These are phyloP conservation scores for Xylariaceae sp. DNA, from an alignment of 2,329 filamentous ascomycete genomes.

Conservation along the genomic window DNA sequence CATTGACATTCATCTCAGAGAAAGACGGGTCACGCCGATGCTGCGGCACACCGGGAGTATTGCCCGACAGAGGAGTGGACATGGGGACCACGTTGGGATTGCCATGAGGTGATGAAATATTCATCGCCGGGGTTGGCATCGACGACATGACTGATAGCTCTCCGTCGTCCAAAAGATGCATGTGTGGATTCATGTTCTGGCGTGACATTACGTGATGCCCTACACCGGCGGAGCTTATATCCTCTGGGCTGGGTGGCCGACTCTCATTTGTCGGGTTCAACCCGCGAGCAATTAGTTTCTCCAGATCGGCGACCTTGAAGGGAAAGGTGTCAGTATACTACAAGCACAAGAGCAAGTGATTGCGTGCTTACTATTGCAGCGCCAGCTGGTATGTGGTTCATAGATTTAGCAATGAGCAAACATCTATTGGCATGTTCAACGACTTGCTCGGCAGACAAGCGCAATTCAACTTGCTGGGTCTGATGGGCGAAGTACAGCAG, in stretches of 20 bases:
- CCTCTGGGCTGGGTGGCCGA: constrained; percentile 31
- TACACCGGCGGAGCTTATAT: constrained; percentile 14
- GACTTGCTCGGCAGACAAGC: constrained; percentile 45
- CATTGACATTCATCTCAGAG: constrained; percentile 24
- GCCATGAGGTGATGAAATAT: constrained; percentile 26
- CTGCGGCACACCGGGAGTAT: constrained; percentile 18
- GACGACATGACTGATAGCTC: constrained; percentile 27
- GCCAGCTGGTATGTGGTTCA: constrained; percentile 50
- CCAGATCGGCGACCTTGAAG: constrained; percentile 42
- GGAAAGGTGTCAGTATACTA: constrained; percentile 21
- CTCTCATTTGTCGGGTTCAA: constrained; percentile 33
- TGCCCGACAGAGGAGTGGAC: constrained; percentile 23
- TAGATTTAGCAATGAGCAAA: constrained; percentile 48
- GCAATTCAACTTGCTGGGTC: constrained; percentile 41
- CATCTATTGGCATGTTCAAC: constrained; percentile 51
- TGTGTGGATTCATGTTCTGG: constrained; percentile 29
- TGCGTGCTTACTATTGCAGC: constrained; percentile 42
- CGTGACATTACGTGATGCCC: constrained; percentile 27
- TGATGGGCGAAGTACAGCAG: constrained; percentile 52
- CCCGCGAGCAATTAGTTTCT: constrained; percentile 49
- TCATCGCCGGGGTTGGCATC: constrained; percentile 28
- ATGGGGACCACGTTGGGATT: constrained; percentile 18
- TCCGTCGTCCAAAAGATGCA: constrained; percentile 31
- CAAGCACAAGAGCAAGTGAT: neutral
- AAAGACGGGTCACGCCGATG: constrained; percentile 24